Conservation (phyloP, 192 early-diverging fungal species). For the Lunasporangiospora selenospora region DNA sequence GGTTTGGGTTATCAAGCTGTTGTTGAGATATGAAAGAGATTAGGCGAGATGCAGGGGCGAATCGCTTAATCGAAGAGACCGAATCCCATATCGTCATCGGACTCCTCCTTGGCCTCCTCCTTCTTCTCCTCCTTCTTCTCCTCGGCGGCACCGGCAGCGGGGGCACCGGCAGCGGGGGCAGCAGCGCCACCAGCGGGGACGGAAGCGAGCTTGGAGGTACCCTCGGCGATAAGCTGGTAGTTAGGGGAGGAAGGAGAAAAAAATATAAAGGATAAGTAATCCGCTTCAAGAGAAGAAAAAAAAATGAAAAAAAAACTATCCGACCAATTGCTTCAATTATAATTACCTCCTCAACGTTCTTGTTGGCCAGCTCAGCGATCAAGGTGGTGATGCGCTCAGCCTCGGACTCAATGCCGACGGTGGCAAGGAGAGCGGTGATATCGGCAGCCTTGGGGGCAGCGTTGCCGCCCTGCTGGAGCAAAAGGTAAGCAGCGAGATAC, state of each 20-base stretch:
- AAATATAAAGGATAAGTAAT: conserved; percentile 1
- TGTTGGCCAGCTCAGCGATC: conserved; percentile 85
- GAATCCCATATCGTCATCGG: conserved; percentile 93
- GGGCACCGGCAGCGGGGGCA: conserved; percentile 56
- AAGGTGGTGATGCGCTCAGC: conserved; percentile 78
- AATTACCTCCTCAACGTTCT: conserved; percentile 84
- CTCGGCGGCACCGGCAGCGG: conserved; percentile 62
- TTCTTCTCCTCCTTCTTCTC: conserved; percentile 73
- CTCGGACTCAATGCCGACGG: conserved; percentile 95
- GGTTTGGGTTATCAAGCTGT: conserved; percentile 19
- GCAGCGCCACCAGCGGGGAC: conserved; percentile 93
- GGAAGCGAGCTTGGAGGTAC: conserved; percentile 91
- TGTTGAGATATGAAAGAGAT: conserved; percentile 14
- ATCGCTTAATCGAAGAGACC: conserved; percentile 96
- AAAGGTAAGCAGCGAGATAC: conserved; percentile 98
- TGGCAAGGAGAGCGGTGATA: conserved; percentile 83
- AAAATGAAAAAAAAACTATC: background rate
- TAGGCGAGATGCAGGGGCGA: background rate
- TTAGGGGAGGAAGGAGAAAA: background rate
- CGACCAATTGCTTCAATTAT: no score
- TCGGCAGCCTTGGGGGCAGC: conserved; percentile 74
- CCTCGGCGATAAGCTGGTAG: conserved; percentile 87
- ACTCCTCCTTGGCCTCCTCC: conserved; percentile 92
- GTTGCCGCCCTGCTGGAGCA: conserved; percentile 90
- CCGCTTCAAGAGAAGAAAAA: background rate